Percentiles rank a stretch among this genome's conserved stretches.
Conservation (phyloP, 2,329 filamentous ascomycete species). For the Curvularia sp. region DNA sequence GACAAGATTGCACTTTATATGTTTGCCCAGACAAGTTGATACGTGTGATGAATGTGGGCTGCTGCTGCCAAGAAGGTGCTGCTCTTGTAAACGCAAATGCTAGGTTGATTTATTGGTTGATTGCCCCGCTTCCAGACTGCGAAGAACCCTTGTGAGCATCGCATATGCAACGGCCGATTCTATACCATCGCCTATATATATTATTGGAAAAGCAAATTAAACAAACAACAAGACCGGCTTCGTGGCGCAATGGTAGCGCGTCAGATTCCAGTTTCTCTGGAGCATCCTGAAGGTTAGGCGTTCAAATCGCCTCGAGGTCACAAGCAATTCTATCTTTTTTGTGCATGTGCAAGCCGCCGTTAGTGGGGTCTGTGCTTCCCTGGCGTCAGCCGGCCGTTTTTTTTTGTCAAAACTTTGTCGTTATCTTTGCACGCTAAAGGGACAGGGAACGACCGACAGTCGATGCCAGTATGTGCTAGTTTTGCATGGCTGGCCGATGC, state of each 20-base stretch:
- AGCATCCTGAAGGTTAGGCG: slow-evolving; percentile 23
- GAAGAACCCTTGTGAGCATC: too few species aligned
- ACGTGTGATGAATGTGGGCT: not conserved
- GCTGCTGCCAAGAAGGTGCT: too few species aligned
- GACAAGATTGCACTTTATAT: too few species aligned
- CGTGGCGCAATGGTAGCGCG: slow-evolving; percentile 24
- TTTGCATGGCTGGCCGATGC: not conserved
- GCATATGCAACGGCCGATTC: too few species aligned
- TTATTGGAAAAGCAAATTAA: not conserved
- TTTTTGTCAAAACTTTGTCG: not conserved
- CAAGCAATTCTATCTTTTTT: slow-evolving; percentile 1
- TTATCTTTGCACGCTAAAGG: not conserved
- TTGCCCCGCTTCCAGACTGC: too few species aligned
- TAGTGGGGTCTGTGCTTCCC: not conserved
- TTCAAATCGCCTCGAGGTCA: slow-evolving; percentile 25
- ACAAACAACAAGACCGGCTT: slow-evolving; percentile 14
- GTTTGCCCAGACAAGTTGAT: not conserved
- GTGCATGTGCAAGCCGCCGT: not conserved
- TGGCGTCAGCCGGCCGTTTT: not conserved
- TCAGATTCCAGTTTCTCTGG: slow-evolving; percentile 23
- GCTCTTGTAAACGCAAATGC: too few species aligned
- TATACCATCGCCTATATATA: too few species aligned
- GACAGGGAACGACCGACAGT: not conserved
- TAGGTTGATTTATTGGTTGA: too few species aligned
- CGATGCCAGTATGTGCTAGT: not conserved